Conservation (phyloP, 2,329 filamentous ascomycete genomes). For the Fusarium sp. region DNA sequence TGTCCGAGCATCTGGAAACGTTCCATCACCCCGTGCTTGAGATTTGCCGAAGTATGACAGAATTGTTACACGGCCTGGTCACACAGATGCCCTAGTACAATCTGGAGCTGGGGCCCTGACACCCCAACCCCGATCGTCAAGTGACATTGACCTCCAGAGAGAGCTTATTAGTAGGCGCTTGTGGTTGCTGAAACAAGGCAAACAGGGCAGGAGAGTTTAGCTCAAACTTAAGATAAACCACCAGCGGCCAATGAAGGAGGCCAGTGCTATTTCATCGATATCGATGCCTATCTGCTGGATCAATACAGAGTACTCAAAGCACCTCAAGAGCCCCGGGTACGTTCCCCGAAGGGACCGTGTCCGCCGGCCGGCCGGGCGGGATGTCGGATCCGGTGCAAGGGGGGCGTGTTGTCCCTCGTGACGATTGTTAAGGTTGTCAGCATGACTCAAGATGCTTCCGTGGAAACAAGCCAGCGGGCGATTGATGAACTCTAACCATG, state of each 20-base stretch:
- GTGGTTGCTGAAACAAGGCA: constrained; percentile 13
- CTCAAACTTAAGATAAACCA: constrained; percentile 4
- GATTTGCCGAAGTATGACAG: constrained; percentile 38
- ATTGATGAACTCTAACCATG: constrained; percentile 19
- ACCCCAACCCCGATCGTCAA: constrained; percentile 2
- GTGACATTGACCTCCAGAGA: constrained; percentile 15
- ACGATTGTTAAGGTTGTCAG: constrained; percentile 17
- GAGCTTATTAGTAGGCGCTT: constrained; percentile 10
- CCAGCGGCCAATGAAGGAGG: constrained; percentile 15
- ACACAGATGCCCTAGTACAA: constrained; percentile 24
- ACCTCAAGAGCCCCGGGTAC: constrained; percentile 24
- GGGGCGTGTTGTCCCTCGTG: constrained; percentile 19
- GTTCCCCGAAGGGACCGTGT: constrained; percentile 42
- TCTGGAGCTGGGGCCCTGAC: constrained; percentile 9
- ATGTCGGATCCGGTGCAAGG: constrained; percentile 37
- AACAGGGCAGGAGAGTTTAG: constrained; percentile 23
- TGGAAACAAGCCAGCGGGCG: constrained; percentile 20
- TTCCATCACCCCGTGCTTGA: constrained; percentile 36
- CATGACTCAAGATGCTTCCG: constrained; percentile 32
- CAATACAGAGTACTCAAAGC: constrained; percentile 27
- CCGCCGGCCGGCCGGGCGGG: constrained; percentile 38
- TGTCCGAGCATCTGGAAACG: constrained; percentile 44
- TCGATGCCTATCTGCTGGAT: constrained; percentile 10
- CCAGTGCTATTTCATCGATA: constrained; percentile 10
- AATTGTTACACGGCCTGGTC: constrained; percentile 13